Evolutionary conservation across 768 basidiomycete species (phyloP), one percentile per base, ranked within the genome.

Genomic region (Trametes gibbosa): DNA sequence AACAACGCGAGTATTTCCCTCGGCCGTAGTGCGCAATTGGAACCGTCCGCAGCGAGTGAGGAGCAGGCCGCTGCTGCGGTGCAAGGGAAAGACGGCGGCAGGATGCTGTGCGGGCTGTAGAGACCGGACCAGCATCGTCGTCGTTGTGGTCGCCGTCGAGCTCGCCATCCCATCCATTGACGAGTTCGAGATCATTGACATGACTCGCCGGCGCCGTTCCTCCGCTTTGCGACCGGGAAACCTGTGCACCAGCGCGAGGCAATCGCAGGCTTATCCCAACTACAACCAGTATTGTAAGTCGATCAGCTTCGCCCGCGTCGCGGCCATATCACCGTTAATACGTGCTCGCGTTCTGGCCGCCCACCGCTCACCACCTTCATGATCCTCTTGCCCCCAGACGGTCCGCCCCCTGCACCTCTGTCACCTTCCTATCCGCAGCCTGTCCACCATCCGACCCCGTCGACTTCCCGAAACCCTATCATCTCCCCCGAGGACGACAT

Each of bases 401-500:
- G 58, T 24, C 49, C 49, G 40, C 42, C 45, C 2, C 58, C 53
- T 32, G 40, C 21, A 3, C 48, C 58, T 7, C 57, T 43, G 4
- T 29, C 50, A 25, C 53, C 62, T n/a, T 13, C 53, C 43, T 58
- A 37, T 42, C 48, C 17, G 17, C 45, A 34, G n/a, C 51, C 51
- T 9, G 47, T 50, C 6, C 50, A 17, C 43, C 54, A 35, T 17
- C 49, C 49, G 12, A 17, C 62, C 13, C 34, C 53, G 16, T 41
- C 50, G 7, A 19, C 58, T 16, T 53, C 53, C n/a, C 58, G 37
- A 12, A 48, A 23, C 32, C 49, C 58, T 17, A 46, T 63, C 39
- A 59, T 63, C 25, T 63, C 58, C 7, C 50, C 57, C 37, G 90
- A 94, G 41, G 94, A 95, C 66, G 91, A 95, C 65, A 87, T 93